Evolutionary conservation across 306 rosid species (phyloP).

Genomic region (Senna tora): DNA sequence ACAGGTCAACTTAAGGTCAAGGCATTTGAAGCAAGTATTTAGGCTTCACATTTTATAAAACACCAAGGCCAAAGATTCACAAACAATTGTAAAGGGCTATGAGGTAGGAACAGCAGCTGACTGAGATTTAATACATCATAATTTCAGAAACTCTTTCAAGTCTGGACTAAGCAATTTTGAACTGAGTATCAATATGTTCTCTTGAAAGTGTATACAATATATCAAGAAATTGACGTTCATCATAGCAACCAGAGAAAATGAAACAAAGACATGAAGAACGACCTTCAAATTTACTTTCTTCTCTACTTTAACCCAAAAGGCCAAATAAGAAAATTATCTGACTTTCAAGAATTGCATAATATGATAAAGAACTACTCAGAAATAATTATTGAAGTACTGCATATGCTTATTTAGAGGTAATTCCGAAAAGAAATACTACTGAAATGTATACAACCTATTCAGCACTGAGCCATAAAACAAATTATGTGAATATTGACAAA

Average conservation of each 20-base stretch:
- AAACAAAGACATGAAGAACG: conserved; percentile 5
- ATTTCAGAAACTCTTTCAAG: background rate
- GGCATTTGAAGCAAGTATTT: conserved; percentile 1
- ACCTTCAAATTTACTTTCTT: conserved; percentile 15
- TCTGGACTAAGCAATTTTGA: conserved; percentile 6
- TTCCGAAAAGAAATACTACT: background rate
- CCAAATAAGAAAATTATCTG: background rate
- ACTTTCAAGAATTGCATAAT: conserved; percentile 13
- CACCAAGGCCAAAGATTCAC: conserved; percentile 13
- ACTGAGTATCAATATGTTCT: conserved; percentile 3
- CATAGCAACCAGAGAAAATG: background rate
- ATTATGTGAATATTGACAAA: background rate
- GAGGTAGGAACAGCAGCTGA: background rate
- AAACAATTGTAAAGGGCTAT: background rate
- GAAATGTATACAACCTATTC: conserved; percentile 6
- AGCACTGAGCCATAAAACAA: background rate
- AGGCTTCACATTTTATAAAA: background rate
- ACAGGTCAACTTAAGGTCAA: background rate
- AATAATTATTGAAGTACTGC: background rate
- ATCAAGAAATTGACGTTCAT: conserved; percentile 27
- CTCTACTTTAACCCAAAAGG: conserved; percentile 25
- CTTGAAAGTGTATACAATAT: background rate
- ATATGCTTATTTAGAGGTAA: background rate
- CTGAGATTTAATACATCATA: conserved; percentile 21
- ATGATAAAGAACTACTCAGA: background rate